phyloP scores from a whole-genome alignment of 768 basidiomycete species.

The Lactifluus rugatus region DNA sequence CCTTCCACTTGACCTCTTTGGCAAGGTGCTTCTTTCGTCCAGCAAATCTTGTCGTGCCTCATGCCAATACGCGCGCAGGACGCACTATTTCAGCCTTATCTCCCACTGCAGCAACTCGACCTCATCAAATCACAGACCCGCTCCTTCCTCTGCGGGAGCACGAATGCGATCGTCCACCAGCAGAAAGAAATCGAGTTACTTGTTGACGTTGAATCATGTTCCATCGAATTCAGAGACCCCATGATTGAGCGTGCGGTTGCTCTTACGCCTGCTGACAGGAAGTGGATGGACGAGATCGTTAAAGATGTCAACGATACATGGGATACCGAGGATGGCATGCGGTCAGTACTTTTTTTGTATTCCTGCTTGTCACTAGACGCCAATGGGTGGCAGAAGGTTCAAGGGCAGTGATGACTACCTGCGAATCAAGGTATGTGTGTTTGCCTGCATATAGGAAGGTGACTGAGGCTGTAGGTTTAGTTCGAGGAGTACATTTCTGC shows the following conservation, averaged over 20 bases:
- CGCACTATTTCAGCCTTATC: slow-evolving; percentile 95
- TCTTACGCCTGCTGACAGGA: slow-evolving; percentile 86
- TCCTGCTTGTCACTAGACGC: neutral
- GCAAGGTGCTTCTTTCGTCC: slow-evolving; percentile 45
- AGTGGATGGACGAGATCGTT: slow-evolving; percentile 96
- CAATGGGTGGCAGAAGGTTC: slow-evolving; percentile 43
- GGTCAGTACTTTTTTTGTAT: slow-evolving; percentile 52
- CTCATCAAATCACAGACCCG: slow-evolving; percentile 59
- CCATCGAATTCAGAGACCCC: slow-evolving; percentile 79
- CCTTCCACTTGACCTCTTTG: slow-evolving; percentile 89
- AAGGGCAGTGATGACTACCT: slow-evolving; percentile 95
- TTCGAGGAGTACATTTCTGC: slow-evolving; percentile 94
- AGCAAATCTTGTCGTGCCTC: neutral
- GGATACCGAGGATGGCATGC: slow-evolving; percentile 48
- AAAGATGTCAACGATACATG: slow-evolving; percentile 77
- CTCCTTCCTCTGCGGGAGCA: slow-evolving; percentile 90
- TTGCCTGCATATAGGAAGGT: neutral
- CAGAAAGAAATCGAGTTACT: slow-evolving; percentile 87
- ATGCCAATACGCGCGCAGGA: slow-evolving; percentile 37
- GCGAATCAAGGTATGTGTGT: slow-evolving; percentile 55
- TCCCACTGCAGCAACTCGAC: slow-evolving; percentile 92
- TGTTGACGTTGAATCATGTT: slow-evolving; percentile 81
- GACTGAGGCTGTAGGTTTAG: slow-evolving; percentile 26
- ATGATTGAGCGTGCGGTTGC: slow-evolving; percentile 67
- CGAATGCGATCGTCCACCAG: slow-evolving; percentile 90